Percentiles rank a stretch among this genome's conserved stretches.
Conservation (phyloP, 1,284 basidiomycete species). For the Salmacisia buchloeana region DNA sequence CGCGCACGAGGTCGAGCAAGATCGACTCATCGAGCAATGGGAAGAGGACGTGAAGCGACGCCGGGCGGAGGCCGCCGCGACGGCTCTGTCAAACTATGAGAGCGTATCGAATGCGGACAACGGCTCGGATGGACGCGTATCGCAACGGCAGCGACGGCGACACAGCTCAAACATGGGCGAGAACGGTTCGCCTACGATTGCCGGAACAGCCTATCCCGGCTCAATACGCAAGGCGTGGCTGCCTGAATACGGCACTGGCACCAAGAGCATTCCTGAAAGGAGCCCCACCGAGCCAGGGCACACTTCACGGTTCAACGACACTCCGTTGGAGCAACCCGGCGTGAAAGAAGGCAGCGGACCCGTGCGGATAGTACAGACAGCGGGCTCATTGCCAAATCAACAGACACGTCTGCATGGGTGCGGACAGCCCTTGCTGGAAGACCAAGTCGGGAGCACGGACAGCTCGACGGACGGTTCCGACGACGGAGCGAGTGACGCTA, state of each 20-base stretch:
- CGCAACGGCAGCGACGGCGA: not conserved
- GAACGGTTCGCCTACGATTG: not conserved
- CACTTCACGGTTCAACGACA: too few relatives aligned
- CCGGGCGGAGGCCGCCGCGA: not conserved
- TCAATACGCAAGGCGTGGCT: conserved; percentile 5
- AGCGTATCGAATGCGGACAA: not conserved
- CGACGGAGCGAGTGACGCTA: too few relatives aligned
- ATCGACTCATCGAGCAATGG: conserved; percentile 2
- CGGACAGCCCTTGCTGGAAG: too few relatives aligned
- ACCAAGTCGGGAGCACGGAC: too few relatives aligned
- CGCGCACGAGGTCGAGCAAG: not conserved
- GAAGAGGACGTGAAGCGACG: not conserved
- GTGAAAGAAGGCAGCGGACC: not conserved
- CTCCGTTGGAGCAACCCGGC: too few relatives aligned
- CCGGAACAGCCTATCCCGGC: too few relatives aligned
- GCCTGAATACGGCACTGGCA: too few relatives aligned
- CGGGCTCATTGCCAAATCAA: too few relatives aligned
- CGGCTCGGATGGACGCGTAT: not conserved
- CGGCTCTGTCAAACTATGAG: not conserved
- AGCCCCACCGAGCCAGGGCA: too few relatives aligned
- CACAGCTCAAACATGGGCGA: not conserved
- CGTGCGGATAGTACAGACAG: not conserved
- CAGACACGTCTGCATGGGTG: too few relatives aligned
- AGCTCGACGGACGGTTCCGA: too few relatives aligned
- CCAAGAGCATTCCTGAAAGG: not conserved